Conservation (phyloP, 257 asterid species). For the Apocynum venetum region DNA sequence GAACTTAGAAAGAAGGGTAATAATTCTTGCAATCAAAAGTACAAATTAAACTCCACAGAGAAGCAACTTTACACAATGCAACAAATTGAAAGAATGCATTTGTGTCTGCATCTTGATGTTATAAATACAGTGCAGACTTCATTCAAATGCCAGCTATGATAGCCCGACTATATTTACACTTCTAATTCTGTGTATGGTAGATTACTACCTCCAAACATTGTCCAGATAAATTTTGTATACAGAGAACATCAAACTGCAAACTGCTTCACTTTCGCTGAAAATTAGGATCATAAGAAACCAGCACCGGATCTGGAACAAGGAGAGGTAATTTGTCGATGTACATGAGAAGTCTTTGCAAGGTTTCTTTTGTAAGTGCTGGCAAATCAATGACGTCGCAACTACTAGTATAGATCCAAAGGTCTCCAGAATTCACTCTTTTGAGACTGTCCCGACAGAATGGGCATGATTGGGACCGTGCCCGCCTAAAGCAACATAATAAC, state of each 20-base stretch:
- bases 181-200: slow-evolving; percentile 10
- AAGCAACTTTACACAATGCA: neutral
- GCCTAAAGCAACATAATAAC: slow-evolving; percentile 36
- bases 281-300: slow-evolving; percentile 50
- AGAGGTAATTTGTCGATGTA: slow-evolving; percentile 62
- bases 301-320: slow-evolving; percentile 39
- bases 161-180: slow-evolving; percentile 29
- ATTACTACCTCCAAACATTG: neutral
- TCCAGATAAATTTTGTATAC: slow-evolving; percentile 12
- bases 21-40: neutral
- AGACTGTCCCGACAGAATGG: slow-evolving; percentile 85
- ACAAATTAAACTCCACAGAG: neutral
- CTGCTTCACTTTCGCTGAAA: slow-evolving; percentile 27
- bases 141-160: slow-evolving; percentile 9
- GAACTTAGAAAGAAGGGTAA: too few relatives aligned
- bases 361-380: slow-evolving; percentile 49
- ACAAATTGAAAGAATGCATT: slow-evolving; percentile 1
- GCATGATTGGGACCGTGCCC: slow-evolving; percentile 72
- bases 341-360: slow-evolving; percentile 54
- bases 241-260: neutral
- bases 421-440: slow-evolving; percentile 62
- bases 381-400: slow-evolving; percentile 50
- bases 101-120: slow-evolving; percentile 5
- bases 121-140: slow-evolving; percentile 1
- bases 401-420: slow-evolving; percentile 83